phyloP scores from a whole-genome alignment of 2,329 filamentous ascomycete genomes.

The Sporothrix pseudoabietina region DNA sequence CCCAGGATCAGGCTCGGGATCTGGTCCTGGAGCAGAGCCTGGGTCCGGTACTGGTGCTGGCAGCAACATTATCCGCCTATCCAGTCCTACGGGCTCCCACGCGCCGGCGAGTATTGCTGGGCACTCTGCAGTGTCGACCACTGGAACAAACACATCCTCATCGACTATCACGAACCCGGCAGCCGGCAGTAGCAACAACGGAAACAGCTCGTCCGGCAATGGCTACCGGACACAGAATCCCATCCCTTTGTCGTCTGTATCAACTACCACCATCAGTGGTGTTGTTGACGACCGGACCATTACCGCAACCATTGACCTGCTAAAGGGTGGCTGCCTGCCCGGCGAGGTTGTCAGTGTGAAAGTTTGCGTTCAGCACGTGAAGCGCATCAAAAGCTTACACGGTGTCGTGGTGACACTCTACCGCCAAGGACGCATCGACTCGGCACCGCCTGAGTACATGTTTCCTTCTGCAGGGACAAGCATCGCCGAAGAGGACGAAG shows the following conservation, averaged over 20 bases:
- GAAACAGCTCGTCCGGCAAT: not conserved
- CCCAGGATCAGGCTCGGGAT: not conserved
- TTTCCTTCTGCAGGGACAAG: conserved; percentile 41
- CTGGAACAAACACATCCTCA: conserved; percentile 25
- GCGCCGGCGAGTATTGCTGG: conserved; percentile 43
- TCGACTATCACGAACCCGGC: conserved; percentile 22
- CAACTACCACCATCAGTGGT: conserved; percentile 40
- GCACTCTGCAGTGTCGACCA: conserved; percentile 15
- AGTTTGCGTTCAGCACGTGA: conserved; percentile 83
- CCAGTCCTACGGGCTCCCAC: conserved; percentile 47
- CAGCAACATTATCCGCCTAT: conserved; percentile 46
- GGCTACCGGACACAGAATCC: conserved; percentile 1
- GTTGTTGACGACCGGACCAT: conserved; percentile 73
- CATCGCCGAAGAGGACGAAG: conserved; percentile 27
- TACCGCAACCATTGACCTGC: conserved; percentile 79
- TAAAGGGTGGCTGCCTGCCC: conserved; percentile 79
- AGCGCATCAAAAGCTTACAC: conserved; percentile 84
- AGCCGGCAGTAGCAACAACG: conserved; percentile 13
- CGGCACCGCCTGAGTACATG: conserved; percentile 58
- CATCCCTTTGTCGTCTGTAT: not conserved
- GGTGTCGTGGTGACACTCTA: conserved; percentile 93
- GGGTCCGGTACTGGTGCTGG: conserved; percentile 34
- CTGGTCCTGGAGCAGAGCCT: not conserved
- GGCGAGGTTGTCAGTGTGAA: conserved; percentile 81
- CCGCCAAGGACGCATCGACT: conserved; percentile 86